Conservation (phyloP, 768 basidiomycete genomes). For the Podaxis rugospora region DNA sequence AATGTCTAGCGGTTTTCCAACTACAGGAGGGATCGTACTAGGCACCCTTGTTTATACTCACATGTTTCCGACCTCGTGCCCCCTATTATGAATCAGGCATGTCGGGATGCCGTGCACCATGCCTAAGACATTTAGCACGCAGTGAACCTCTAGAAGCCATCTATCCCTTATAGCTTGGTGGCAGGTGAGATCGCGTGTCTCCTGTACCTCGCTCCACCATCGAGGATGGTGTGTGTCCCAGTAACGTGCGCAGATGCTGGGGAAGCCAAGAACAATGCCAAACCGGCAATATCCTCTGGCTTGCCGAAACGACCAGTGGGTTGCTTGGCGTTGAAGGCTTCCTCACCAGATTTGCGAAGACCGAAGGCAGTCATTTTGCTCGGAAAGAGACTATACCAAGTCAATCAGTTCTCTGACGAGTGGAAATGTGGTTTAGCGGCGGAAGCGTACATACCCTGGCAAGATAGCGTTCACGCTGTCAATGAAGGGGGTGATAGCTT, state of each 20-base stretch:
- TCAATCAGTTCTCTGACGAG: not conserved
- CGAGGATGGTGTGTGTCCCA: constrained; percentile 65
- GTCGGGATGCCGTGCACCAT: too few species aligned
- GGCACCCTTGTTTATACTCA: too few species aligned
- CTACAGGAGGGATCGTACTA: too few species aligned
- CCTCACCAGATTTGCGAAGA: constrained; percentile 50
- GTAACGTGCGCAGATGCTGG: constrained; percentile 73
- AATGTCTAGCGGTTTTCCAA: too few species aligned
- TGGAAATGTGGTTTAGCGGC: constrained; percentile 4
- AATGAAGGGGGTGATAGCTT: not conserved
- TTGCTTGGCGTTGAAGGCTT: constrained; percentile 46
- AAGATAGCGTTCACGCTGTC: constrained; percentile 80
- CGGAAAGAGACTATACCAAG: constrained; percentile 50
- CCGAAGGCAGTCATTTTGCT: constrained; percentile 83
- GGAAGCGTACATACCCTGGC: constrained; percentile 52
- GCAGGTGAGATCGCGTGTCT: constrained; percentile 22
- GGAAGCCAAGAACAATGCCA: constrained; percentile 65
- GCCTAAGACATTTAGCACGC: too few species aligned
- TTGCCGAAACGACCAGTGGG: constrained; percentile 68
- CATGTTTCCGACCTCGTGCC: too few species aligned
- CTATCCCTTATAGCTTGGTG: constrained; percentile 27
- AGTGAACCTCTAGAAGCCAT: not conserved
- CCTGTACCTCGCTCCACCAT: constrained; percentile 53
- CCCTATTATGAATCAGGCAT: too few species aligned
- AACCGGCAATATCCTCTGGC: constrained; percentile 67